Conservation (phyloP, 495 filamentous ascomycete genomes). For the Aspergillus mulundensis region DNA sequence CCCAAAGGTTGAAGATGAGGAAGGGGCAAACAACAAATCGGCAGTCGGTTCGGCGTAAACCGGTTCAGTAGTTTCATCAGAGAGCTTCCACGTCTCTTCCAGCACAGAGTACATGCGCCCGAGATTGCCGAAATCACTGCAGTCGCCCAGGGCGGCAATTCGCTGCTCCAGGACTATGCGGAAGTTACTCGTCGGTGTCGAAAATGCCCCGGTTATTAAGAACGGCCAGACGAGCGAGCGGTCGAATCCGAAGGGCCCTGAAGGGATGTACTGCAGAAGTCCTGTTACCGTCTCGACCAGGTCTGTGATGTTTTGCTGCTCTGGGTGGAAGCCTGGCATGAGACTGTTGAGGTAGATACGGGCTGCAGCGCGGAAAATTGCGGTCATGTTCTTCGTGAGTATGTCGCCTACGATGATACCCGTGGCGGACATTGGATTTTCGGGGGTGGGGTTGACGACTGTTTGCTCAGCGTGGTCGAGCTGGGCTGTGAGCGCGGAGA, state of each 20-base stretch:
- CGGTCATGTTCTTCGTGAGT: conserved; percentile 76
- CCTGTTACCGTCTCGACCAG: conserved; percentile 67
- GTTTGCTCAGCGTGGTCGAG: conserved; percentile 67
- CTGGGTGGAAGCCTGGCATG: conserved; percentile 73
- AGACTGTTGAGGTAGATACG: conserved; percentile 91
- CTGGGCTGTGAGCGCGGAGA: conserved; percentile 70
- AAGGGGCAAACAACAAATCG: neutral
- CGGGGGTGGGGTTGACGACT: conserved; percentile 42
- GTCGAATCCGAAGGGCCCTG: conserved; percentile 80
- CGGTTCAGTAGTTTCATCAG: conserved; percentile 43
- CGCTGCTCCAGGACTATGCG: conserved; percentile 71
- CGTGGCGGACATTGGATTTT: conserved; percentile 44
- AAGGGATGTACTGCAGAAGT: conserved; percentile 70
- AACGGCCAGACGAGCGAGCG: conserved; percentile 89
- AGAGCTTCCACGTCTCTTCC: conserved; percentile 72
- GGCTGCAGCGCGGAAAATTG: conserved; percentile 83
- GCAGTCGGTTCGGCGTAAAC: neutral
- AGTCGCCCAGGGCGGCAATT: conserved; percentile 62
- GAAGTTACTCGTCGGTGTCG: conserved; percentile 63
- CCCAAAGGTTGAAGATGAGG: neutral
- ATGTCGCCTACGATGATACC: conserved; percentile 72
- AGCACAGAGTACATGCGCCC: conserved; percentile 75
- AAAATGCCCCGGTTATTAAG: conserved; percentile 74
- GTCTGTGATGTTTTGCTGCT: conserved; percentile 58
- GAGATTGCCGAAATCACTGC: conserved; percentile 77